Evolutionary conservation across 495 filamentous ascomycete genomes (phyloP), one percentile per base, ranked within the genome.

Genomic region (Rostrohypoxylon terebratum): DNA sequence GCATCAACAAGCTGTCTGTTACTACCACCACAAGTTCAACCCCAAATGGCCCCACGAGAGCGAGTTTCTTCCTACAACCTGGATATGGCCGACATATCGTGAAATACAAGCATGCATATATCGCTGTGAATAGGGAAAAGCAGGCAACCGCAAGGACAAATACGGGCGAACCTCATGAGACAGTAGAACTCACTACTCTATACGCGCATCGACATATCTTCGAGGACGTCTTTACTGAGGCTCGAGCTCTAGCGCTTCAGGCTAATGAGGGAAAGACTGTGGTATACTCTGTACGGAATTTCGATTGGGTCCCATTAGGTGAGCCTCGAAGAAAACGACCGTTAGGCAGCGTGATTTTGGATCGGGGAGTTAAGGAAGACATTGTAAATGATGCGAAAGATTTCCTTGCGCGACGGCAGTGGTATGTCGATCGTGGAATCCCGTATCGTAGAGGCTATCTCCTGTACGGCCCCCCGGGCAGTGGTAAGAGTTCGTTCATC

Each of bases 401-500:
- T 68, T 99, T 99, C 71, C 81, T 97, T 40, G 84, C 79, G 1
- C 89, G 92, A 33, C 86, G 90, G 33, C 85, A 90, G 44, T 99
- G 96, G 96, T 99, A 99, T 73, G 87, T 94, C 28, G 93, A 98
- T 75, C 90, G 96, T 6, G 96, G 96, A 6, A 97, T 99, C 71
- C 96, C 96, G 1, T 99, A 98, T 69, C 90, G 96, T 34, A 86
- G 96, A 20, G 96, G 96, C 1, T 99, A 98, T 79, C 85, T 99
- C 42, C 87, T 99, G 4, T 94, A 97, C 76, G 96, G 96, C 0
- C 94, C 95, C 2, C 96, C 96, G 0, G 96, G 96, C 1, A 96
- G 93, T 14, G 96, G 96, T 20, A 99, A 99, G 80, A 97, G 91
- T 72, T 96, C 93, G 1, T 98, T 99, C 78, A 96, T 98, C 55